Evolutionary conservation across 2,329 filamentous ascomycete genomes (phyloP), one percentile per base, ranked within the genome.

Genomic region (Verticillium klebahnii): DNA sequence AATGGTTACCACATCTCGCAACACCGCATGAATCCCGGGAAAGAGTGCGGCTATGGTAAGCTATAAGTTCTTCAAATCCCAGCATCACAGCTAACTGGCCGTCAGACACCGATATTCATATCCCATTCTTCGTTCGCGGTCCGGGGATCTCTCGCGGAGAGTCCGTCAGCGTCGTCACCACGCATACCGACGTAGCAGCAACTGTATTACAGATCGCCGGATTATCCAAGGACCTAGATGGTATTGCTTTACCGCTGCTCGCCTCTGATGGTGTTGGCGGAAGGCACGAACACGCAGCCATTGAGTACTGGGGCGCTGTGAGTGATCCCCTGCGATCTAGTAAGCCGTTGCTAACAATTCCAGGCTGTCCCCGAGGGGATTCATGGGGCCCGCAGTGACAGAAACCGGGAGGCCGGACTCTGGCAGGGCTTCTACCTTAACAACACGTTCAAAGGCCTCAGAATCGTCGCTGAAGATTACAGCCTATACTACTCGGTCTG

Each of bases 401-500:
- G 40, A 58, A 63, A 63, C 61, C 62, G 52, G 17, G 77, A 0
- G 79, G 83, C 3, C 82, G 80, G 80, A 82, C 80, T 66, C 4
- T 32, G 29, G 17, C n/a, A 58, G 7, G 15, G 23, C 34, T 19
- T 14, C n/a, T 39, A 25, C 17, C 34, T 36, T 3, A 76, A 75
- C 61, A 85, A 85, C 67, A 85, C 82, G 0, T 86, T 84, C 73
- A 85, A 85, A 63, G 77, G 73, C 0, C 61, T 85, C 0, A 77
- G 83, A 2, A 64, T 85, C 0, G 70, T 80, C 1, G 72, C 74
- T 0, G 66, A 77, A 0, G 72, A 73, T 1, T 86, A 85, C 62
- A 82, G 77, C 62, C 66, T 86, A 4, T 81, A 83, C 64, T 87
- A 86, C 65, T 80, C 79, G 0, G 80, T 85, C 1, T 85, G 82